Evolutionary conservation across 805 yeast genomes (phyloP), one percentile per base, ranked within the genome.

Genomic region (Kuraishia hungarica): DNA sequence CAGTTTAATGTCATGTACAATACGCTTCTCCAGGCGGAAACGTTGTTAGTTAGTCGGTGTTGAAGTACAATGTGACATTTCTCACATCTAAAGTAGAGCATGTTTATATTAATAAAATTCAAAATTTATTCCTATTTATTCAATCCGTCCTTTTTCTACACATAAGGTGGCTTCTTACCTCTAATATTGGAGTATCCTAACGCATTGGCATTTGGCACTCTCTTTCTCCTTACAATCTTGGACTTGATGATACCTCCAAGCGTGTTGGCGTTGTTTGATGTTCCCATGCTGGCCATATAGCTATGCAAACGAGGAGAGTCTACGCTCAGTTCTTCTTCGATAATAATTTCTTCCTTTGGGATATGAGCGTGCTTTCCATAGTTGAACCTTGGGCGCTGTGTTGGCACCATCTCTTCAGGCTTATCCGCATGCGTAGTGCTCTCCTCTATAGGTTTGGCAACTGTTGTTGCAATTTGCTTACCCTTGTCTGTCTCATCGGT

Each of bases 201-300:
- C 52, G 74, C 70, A 60, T 80, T 80, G 10, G 82, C 76, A 63
- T 78, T 80, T 1, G 83, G 80, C 51, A 62, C 66, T 57, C 77
- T 70, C 58, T 70, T 73, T 21, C 76, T 74, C 8, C 74, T 73
- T 22, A 74, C 72, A 6, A 74, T 67, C 59, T 77, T 80, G 22
- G 70, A 60, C 52, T 58, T 55, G 23, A 69, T 63, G 2, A 62
- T 61, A 1, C 71, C 72, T 54, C 43, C 43, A 10, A 35, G 43
- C 3, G 43, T 13, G n/a, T 10, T 7, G n/a, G n/a, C n/a, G n/a
- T 10, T 35, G n/a, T 35, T 35, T 10, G 43, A 13, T 35, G 17
- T 17, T 35, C 43, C 43, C 3, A 35, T 15, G 3, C 43, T 35
- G 3, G 43, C 15, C 43, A 35, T 35, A 35, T 72, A 75, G 39